Conservation (phyloP, 257 asterid species). For the Cruciata laevipes region DNA sequence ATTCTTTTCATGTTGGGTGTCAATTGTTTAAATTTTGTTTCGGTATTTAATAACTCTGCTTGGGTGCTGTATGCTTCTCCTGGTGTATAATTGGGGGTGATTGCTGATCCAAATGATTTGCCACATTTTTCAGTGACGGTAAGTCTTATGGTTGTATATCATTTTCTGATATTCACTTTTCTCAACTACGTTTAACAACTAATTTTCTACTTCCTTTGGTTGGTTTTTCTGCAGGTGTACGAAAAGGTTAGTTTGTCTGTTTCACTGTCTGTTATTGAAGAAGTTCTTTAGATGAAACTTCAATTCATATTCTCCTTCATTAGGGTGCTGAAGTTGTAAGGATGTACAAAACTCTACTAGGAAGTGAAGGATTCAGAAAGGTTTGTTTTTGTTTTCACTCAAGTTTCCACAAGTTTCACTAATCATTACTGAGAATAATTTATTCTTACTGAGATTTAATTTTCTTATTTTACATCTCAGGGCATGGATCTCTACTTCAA, state of each 20-base stretch:
- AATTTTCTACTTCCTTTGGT: conserved; percentile 15
- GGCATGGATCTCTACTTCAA: conserved; percentile 78
- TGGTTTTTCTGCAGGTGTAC: conserved; percentile 46
- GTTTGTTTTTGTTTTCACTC: conserved; percentile 20
- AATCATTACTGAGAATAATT: neutral
- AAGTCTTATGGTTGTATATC: conserved; percentile 1
- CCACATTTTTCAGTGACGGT: conserved; percentile 66
- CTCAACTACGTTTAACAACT: neutral
- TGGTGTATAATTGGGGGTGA: conserved; percentile 21
- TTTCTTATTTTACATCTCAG: conserved; percentile 26
- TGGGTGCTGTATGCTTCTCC: conserved; percentile 13
- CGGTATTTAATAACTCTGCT: neutral
- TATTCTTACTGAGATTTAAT: neutral
- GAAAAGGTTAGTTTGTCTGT: conserved; percentile 45
- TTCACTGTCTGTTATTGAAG: conserved; percentile 4
- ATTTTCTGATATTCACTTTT: neutral
- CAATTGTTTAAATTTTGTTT: conserved; percentile 1
- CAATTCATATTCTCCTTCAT: conserved; percentile 15
- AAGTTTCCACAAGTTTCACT: neutral
- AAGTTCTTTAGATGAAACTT: conserved; percentile 1
- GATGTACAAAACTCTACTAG: conserved; percentile 82
- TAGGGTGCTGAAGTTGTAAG: conserved; percentile 93
- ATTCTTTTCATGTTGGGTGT: neutral
- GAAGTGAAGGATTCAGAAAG: conserved; percentile 68
- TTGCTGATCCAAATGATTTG: conserved; percentile 23